Evolutionary conservation across 73 alveolate genomes (phyloP), one percentile per base, ranked within the genome.

Genomic region (Paramecium bursaria): DNA sequence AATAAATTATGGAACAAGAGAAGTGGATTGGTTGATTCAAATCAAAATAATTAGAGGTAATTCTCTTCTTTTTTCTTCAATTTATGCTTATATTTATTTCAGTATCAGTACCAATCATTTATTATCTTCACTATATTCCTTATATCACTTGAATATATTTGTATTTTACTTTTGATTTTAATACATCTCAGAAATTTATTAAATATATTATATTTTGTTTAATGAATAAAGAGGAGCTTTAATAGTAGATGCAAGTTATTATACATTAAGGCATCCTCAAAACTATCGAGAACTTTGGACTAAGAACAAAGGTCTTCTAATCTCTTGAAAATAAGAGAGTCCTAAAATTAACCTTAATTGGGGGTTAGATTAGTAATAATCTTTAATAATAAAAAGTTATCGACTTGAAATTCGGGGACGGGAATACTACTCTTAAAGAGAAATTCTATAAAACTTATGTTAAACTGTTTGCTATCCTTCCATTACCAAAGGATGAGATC

Each of bases 401-500:
- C 35, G 82, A 67, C 44, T 17, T 67, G 10, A 67, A 67, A 19
- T 35, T 67, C 50, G 15, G 82, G 27, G 55, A 47, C 9, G 55
- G 60, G 21, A 10, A 42, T n/a, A 67, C 82, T 3, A 19, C 19
- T 13, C 23, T 67, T 4, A 79, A 79, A 46, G 76, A 79, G n/a
- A 50, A 53, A 55, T 54, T 14, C 39, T 53, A 73, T 3, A 52
- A 54, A 53, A 79, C 75, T 15, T 79, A 79, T 29, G 89, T 79
- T 11, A 79, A 79, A 42, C 31, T 79, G n/a, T 79, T 79, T n/a
- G 57, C 85, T 44, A 33, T 30, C 23, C 25, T 79, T 1, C 89
- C 89, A 35, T 55, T 31, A 21, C 89, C 89, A 39, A 79, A 79
- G 42, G 89, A 79, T 55, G 89, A 79, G 48, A 79, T 79, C 0